Conservation (phyloP, 306 rosid genomes). For the Cercis canadensis region DNA sequence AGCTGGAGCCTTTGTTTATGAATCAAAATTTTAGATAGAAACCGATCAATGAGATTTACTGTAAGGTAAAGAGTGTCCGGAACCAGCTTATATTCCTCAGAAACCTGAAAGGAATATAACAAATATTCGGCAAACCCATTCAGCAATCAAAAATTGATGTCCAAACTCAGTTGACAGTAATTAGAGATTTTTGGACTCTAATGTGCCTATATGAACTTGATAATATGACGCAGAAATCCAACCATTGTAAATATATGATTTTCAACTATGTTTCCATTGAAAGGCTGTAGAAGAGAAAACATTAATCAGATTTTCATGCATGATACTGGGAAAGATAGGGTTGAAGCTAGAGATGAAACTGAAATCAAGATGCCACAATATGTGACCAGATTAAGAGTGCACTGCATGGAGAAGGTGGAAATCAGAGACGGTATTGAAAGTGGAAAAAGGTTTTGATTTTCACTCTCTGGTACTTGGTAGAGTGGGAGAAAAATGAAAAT, state of each 20-base stretch:
- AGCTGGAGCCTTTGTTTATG: constrained; percentile 82
- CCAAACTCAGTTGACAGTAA: constrained; percentile 4
- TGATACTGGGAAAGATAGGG: not conserved
- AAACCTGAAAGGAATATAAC: constrained; percentile 65
- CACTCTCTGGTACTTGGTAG: too few species aligned
- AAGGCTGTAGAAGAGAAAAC: not conserved
- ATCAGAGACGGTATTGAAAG: too few species aligned
- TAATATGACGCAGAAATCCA: not conserved
- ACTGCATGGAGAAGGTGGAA: too few species aligned
- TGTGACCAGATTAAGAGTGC: too few species aligned
- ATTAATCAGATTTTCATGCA: not conserved
- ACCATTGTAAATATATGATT: constrained; percentile 9
- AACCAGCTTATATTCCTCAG: constrained; percentile 84
- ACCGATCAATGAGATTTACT: constrained; percentile 84
- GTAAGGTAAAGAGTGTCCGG: constrained; percentile 95
- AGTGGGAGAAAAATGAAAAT: too few species aligned
- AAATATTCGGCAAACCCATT: constrained; percentile 31
- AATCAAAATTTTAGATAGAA: constrained; percentile 64
- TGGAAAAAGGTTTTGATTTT: too few species aligned
- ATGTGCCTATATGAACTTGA: constrained; percentile 3
- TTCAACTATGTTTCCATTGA: constrained; percentile 16
- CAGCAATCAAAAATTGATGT: constrained; percentile 11
- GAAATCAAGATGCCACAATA: too few species aligned
- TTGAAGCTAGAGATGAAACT: too few species aligned
- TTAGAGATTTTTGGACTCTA: constrained; percentile 8